These are phyloP conservation scores for Barbarea vulgaris DNA, from an alignment of 345 rosid genomes.

Conservation along the genomic window DNA sequence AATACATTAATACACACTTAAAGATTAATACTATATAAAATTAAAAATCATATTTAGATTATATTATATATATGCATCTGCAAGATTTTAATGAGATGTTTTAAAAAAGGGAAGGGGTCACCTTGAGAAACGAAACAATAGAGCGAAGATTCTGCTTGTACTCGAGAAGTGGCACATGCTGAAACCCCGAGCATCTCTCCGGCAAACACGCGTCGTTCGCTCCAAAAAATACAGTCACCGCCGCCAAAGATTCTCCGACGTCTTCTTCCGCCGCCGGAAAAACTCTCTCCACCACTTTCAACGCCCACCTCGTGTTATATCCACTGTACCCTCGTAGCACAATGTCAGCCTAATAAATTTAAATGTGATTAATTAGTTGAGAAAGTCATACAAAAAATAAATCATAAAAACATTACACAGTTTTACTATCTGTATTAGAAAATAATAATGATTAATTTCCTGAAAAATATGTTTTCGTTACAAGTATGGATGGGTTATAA, in stretches of 20 bases:
- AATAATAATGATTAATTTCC: no score
- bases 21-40: neutral
- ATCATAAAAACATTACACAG: neutral
- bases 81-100: neutral
- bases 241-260: slow-evolving; percentile 46
- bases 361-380: neutral
- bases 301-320: slow-evolving; percentile 86
- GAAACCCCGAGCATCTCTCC: slow-evolving; percentile 76
- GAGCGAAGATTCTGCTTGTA: slow-evolving; percentile 68
- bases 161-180: slow-evolving; percentile 85
- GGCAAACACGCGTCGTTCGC: slow-evolving; percentile 91
- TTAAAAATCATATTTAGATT: neutral
- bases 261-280: slow-evolving; percentile 50
- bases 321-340: slow-evolving; percentile 83
- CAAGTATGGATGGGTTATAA: no score
- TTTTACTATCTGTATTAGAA: no score
- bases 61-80: slow-evolving; percentile 12
- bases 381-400: neutral
- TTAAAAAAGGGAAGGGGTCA: slow-evolving; percentile 23
- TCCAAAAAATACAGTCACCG: slow-evolving; percentile 83
- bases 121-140: slow-evolving; percentile 74
- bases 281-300: slow-evolving; percentile 59
- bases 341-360: slow-evolving; percentile 51
- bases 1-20: neutral
- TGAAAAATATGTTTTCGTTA: no score